Evolutionary conservation across 2,329 filamentous ascomycete species (phyloP).

Genomic region (Colletotrichum destructivum): DNA sequence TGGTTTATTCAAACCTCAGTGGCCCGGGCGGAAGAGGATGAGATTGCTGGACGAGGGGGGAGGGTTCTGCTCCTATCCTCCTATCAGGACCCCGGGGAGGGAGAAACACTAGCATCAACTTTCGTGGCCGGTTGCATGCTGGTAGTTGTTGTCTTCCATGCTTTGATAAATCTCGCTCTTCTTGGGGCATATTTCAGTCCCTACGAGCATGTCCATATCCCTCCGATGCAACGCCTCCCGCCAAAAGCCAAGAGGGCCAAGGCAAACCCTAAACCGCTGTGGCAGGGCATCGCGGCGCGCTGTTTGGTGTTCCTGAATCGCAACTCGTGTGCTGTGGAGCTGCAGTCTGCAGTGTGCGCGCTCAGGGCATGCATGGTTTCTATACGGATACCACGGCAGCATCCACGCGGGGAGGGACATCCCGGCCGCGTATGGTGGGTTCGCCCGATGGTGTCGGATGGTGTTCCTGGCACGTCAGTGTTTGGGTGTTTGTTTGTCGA

Average conservation of each 20-base stretch:
- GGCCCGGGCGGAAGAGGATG: not conserved
- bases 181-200: not conserved
- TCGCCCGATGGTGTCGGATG: slow-evolving; percentile 26
- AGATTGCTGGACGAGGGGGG: not conserved
- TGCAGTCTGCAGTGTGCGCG: not conserved
- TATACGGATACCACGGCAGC: slow-evolving; percentile 51
- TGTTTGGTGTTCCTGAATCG: slow-evolving; percentile 34
- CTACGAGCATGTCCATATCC: not conserved
- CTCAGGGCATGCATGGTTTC: not conserved
- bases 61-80: not conserved
- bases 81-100: not conserved
- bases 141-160: not conserved
- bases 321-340: slow-evolving; percentile 34
- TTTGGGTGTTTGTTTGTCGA: not conserved
- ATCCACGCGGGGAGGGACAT: slow-evolving; percentile 82
- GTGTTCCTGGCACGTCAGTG: slow-evolving; percentile 30
- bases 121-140: not conserved
- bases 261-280: slow-evolving; percentile 24
- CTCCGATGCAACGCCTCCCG: not conserved
- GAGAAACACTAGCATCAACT: not conserved
- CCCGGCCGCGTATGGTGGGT: slow-evolving; percentile 85
- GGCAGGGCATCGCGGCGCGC: slow-evolving; percentile 7
- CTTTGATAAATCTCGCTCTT: not conserved
- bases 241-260: slow-evolving; percentile 31
- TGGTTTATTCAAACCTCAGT: not conserved